A percentile compares a stretch with the other conserved stretches of the same genome.
Evolutionary conservation across 441 rosid genomes (phyloP).

Genomic region (Pelargonium fulgidum): DNA sequence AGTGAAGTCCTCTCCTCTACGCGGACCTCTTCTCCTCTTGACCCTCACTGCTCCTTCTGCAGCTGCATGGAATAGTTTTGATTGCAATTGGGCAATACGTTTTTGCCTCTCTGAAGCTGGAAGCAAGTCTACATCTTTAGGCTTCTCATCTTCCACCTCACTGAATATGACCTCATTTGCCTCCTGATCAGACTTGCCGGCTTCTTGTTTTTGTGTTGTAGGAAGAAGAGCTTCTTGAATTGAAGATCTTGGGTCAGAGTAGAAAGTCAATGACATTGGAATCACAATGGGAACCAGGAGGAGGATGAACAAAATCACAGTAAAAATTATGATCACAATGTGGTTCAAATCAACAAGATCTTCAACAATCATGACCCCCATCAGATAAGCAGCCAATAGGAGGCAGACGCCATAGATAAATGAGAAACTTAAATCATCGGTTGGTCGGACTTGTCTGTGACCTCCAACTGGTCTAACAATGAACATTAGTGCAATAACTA

Average conservation of each 20-base stretch:
- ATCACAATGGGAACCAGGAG: constrained; percentile 56
- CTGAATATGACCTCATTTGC: constrained; percentile 59
- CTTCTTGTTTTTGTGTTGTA: constrained; percentile 38
- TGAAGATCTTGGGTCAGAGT: constrained; percentile 30
- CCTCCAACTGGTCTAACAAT: constrained; percentile 87
- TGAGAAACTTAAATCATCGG: constrained; percentile 59
- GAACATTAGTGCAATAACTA: constrained; percentile 66
- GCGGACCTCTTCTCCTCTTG: constrained; percentile 72
- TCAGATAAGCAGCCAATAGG: constrained; percentile 69
- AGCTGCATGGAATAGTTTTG: constrained; percentile 69
- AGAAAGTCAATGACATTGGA: constrained; percentile 53
- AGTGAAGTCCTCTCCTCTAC: constrained; percentile 89
- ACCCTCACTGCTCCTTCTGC: constrained; percentile 86
- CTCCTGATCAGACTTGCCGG: constrained; percentile 36
- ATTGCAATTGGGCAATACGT: constrained; percentile 74
- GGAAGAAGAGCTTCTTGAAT: constrained; percentile 57
- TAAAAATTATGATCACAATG: constrained; percentile 36
- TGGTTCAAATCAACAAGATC: constrained; percentile 58
- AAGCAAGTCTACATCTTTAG: constrained; percentile 71
- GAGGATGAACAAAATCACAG: constrained; percentile 50
- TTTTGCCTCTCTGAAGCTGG: constrained; percentile 80
- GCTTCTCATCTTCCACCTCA: constrained; percentile 91
- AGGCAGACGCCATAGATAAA: constrained; percentile 72
- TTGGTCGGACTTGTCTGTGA: constrained; percentile 63
- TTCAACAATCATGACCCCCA: constrained; percentile 82